Conservation (phyloP, 352 stramenopile genomes). For the Globisporangium emineosum region DNA sequence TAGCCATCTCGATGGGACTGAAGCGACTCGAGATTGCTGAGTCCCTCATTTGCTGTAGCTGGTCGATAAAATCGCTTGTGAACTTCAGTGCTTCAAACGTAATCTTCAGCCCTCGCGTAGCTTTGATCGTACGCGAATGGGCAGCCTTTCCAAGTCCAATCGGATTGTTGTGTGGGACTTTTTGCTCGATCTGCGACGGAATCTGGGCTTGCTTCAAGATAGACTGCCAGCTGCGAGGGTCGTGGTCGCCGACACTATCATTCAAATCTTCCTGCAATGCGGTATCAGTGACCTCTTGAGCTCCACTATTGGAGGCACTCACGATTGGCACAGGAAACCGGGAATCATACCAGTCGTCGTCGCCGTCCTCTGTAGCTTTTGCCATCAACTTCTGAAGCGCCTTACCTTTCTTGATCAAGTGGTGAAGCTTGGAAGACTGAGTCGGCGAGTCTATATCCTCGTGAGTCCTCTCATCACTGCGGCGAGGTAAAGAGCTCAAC, state of each 20-base stretch:
- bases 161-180: neutral
- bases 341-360: neutral
- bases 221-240: slow-evolving; percentile 15
- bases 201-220: slow-evolving; percentile 8
- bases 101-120: slow-evolving; percentile 29
- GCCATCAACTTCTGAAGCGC: slow-evolving; percentile 47
- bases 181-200: neutral
- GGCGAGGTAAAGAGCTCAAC: neutral
- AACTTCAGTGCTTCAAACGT: slow-evolving; percentile 47
- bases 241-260: slow-evolving; percentile 1
- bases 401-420: slow-evolving; percentile 44
- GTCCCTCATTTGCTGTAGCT: slow-evolving; percentile 46
- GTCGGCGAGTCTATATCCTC: neutral
- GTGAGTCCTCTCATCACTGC: neutral
- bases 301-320: neutral
- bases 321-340: neutral
- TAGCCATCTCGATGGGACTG: slow-evolving; percentile 42
- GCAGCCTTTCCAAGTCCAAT: neutral
- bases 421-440: slow-evolving; percentile 15
- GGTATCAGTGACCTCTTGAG: neutral
- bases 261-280: neutral
- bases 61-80: slow-evolving; percentile 29
- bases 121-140: neutral
- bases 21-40: slow-evolving; percentile 46
- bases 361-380: slow-evolving; percentile 21